phyloP scores from a whole-genome alignment of 208 protist species.

The Ichthyophonus hoferi region DNA sequence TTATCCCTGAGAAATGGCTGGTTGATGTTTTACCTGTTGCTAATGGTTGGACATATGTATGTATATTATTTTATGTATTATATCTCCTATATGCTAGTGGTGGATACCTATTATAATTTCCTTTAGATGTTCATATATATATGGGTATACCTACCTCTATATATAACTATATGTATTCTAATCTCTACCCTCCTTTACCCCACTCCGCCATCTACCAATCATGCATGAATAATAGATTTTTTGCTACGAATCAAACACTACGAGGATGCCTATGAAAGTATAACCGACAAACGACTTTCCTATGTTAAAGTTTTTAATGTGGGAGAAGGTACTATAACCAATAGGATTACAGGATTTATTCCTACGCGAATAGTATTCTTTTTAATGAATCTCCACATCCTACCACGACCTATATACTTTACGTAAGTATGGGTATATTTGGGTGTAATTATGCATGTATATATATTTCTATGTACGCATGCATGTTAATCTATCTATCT shows the following conservation, averaged over 20 bases:
- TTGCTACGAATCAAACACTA: conserved; percentile 42
- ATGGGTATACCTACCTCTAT: not conserved
- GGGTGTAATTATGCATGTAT: not conserved
- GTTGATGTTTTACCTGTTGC: not conserved
- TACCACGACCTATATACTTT: conserved; percentile 48
- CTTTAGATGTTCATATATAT: not conserved
- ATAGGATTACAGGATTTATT: conserved; percentile 47
- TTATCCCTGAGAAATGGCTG: too few species aligned
- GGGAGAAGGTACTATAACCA: conserved; percentile 46
- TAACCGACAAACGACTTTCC: conserved; percentile 35
- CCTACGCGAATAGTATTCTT: conserved; percentile 52
- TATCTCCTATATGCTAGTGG: too few species aligned
- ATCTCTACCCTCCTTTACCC: too few species aligned
- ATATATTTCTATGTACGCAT: not conserved
- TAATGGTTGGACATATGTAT: not conserved
- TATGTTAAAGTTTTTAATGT: conserved; percentile 54
- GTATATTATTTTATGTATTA: not conserved
- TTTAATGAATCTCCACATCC: conserved; percentile 57
- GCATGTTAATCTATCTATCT: not conserved
- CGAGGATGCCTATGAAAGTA: conserved; percentile 40
- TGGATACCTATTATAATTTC: too few species aligned
- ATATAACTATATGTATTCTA: not conserved
- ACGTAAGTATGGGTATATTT: not conserved
- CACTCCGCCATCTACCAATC: not conserved
- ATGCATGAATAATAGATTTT: conserved; percentile 37